These are phyloP conservation scores for Syncephalastrum contaminatum DNA, from an alignment of 371 early-diverging fungal species.

Conservation along the genomic window DNA sequence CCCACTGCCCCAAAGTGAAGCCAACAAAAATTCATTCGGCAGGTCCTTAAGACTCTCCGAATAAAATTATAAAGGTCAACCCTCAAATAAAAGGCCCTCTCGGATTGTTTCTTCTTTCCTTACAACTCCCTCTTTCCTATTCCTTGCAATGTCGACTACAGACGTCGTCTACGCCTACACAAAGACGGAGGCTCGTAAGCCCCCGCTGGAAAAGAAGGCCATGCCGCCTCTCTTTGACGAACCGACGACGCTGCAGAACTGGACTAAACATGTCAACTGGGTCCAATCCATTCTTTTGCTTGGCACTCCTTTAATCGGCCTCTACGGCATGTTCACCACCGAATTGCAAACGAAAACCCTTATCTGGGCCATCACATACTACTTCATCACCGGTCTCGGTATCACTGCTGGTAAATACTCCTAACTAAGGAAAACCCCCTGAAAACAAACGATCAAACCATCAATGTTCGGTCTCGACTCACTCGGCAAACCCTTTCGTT, in stretches of 20 bases:
- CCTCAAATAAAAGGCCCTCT: no score
- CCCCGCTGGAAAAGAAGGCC: constrained; percentile 37
- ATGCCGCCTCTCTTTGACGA: constrained; percentile 57
- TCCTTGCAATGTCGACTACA: constrained; percentile 20
- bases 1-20: no score
- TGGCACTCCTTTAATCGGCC: constrained; percentile 75
- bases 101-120: constrained; percentile 7
- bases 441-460: neutral
- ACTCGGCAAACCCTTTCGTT: neutral
- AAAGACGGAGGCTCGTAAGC: constrained; percentile 47
- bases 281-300: constrained; percentile 70
- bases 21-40: no score
- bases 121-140: constrained; percentile 7
- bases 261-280: constrained; percentile 77
- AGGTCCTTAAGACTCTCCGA: no score
- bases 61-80: no score
- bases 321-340: constrained; percentile 78
- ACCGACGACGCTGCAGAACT: constrained; percentile 49
- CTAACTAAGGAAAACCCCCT: neutral
- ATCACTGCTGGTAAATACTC: constrained; percentile 80
- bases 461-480: neutral
- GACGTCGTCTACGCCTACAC: constrained; percentile 33
- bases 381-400: constrained; percentile 84
- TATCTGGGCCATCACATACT: constrained; percentile 75
- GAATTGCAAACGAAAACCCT: constrained; percentile 68